phyloP scores from a whole-genome alignment of 306 rosid species.

The Elaeagnus macrophylla region DNA sequence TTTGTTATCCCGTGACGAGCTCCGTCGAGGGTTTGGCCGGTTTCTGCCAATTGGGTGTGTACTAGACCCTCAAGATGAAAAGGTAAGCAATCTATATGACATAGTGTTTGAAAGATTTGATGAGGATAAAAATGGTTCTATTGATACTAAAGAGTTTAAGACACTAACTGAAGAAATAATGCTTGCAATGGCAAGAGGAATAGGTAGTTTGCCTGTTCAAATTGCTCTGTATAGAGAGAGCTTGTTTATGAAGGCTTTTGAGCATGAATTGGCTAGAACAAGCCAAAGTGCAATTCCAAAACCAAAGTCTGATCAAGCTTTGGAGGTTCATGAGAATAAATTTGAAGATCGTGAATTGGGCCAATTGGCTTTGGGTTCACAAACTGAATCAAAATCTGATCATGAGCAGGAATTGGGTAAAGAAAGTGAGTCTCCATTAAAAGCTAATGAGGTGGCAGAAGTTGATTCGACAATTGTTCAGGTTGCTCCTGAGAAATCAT shows the following conservation, averaged over 20 bases:
- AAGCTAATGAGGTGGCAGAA: too few species aligned
- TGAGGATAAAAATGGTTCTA: constrained; percentile 33
- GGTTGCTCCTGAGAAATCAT: too few species aligned
- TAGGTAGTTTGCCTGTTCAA: constrained; percentile 44
- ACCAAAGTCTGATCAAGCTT: too few species aligned
- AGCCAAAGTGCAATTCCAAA: too few species aligned
- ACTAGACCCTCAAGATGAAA: constrained; percentile 17
- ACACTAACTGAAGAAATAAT: constrained; percentile 40
- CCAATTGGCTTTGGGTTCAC: too few species aligned
- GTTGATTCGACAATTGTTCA: too few species aligned
- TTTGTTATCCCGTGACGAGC: constrained; percentile 30
- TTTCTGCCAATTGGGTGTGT: constrained; percentile 32
- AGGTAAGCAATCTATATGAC: constrained; percentile 7
- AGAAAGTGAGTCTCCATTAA: too few species aligned
- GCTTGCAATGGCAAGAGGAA: constrained; percentile 52
- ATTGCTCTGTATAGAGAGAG: constrained; percentile 44
- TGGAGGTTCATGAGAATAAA: too few species aligned
- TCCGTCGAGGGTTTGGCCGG: constrained; percentile 23
- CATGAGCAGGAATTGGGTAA: too few species aligned
- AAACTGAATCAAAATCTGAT: too few species aligned
- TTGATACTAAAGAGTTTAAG: constrained; percentile 33
- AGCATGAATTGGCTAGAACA: constrained; percentile 28
- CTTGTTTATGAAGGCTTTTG: constrained; percentile 45
- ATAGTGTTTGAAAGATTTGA: constrained; percentile 37
- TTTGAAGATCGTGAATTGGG: too few species aligned